A percentile compares a stretch with the other conserved stretches of the same genome.
These are phyloP conservation scores for Erythrobasidium hasegawianum DNA, from an alignment of 1,284 basidiomycete genomes.

Conservation along the genomic window DNA sequence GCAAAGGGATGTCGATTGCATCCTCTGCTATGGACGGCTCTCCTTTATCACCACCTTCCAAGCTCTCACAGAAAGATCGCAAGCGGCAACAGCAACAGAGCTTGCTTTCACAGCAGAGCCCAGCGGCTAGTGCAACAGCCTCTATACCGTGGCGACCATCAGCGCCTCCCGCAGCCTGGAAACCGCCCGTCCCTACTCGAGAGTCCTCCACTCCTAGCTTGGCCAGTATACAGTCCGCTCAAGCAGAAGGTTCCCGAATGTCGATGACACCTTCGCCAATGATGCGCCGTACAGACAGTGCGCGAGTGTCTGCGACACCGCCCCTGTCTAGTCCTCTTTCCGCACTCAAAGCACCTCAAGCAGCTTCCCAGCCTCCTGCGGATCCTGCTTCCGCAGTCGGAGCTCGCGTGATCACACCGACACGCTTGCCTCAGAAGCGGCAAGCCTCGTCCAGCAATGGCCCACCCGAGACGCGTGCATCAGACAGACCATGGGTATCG, in stretches of 20 bases:
- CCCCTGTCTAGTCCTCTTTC: not conserved
- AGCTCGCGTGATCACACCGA: constrained; percentile 41
- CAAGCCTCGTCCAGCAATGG: constrained; percentile 35
- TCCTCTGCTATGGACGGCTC: not conserved
- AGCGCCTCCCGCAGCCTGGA: constrained; percentile 23
- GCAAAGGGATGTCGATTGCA: not conserved
- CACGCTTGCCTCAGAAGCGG: constrained; percentile 27
- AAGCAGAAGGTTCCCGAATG: not conserved
- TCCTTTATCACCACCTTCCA: not conserved
- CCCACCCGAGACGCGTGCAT: constrained; percentile 27
- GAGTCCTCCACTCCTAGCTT: not conserved
- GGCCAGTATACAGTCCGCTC: not conserved
- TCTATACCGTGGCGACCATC: constrained; percentile 20
- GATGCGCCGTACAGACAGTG: not conserved
- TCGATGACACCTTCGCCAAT: not conserved
- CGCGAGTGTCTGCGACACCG: not conserved
- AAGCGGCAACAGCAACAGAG: constrained; percentile 14
- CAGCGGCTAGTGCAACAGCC: not conserved
- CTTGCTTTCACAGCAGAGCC: not conserved
- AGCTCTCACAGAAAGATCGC: constrained; percentile 23
- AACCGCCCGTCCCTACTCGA: constrained; percentile 8
- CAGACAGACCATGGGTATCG: constrained; percentile 44
- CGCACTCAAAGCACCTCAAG: not conserved
- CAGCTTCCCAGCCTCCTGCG: not conserved
- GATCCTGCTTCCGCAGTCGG: constrained; percentile 38